These are phyloP conservation scores for Zygoascus biomembranicola DNA, from an alignment of 805 yeast genomes.

Conservation along the genomic window DNA sequence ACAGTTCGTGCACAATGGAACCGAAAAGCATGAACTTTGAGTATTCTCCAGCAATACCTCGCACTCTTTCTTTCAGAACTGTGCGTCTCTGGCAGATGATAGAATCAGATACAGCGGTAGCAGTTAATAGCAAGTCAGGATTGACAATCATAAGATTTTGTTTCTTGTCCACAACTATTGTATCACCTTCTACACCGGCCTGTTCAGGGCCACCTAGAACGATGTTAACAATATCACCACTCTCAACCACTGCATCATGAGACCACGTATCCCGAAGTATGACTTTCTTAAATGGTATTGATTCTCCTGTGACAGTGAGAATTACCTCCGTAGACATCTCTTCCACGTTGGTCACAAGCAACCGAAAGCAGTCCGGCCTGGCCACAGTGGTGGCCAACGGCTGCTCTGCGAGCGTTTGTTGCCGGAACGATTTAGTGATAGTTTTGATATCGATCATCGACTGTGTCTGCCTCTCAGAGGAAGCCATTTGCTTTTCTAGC, in stretches of 20 bases:
- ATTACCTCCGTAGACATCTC: neutral
- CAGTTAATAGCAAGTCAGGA: slow-evolving; percentile 76
- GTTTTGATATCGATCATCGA: neutral
- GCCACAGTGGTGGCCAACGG: slow-evolving; percentile 8
- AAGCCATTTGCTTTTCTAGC: slow-evolving; percentile 2
- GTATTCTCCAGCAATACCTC: slow-evolving; percentile 46
- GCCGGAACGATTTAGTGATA: neutral
- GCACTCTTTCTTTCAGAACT: slow-evolving; percentile 47
- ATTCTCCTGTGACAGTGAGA: neutral
- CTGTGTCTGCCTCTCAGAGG: neutral
- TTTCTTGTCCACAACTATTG: slow-evolving; percentile 43
- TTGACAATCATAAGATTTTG: slow-evolving; percentile 65
- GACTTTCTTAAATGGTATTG: slow-evolving; percentile 2
- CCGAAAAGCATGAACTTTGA: slow-evolving; percentile 71
- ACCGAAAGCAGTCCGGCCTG: slow-evolving; percentile 13
- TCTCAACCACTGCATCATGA: slow-evolving; percentile 9
- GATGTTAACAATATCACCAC: slow-evolving; percentile 24
- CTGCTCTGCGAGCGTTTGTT: neutral
- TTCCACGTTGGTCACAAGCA: slow-evolving; percentile 5
- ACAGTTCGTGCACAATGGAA: slow-evolving; percentile 66
- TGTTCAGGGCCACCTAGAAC: neutral
- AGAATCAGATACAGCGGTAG: slow-evolving; percentile 74
- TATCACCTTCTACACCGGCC: neutral
- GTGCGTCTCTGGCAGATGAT: slow-evolving; percentile 66
- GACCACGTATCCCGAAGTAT: slow-evolving; percentile 26